Conservation (phyloP, 73 alveolate species). For the Paramecium primaurelia region DNA sequence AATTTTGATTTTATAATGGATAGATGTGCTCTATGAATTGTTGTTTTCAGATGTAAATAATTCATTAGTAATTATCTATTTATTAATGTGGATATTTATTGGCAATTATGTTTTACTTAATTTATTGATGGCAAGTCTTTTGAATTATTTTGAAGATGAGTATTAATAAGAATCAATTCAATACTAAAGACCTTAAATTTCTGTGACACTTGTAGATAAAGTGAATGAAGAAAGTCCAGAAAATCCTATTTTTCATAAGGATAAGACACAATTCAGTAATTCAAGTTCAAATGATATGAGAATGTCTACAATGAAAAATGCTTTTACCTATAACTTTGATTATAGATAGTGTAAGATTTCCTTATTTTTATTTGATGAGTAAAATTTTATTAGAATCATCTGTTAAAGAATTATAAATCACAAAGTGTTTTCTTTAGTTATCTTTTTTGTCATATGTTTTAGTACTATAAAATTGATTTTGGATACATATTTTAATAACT, state of each 20-base stretch:
- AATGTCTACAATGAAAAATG: neutral
- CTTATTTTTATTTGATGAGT: slow-evolving; percentile 75
- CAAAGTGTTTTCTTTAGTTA: slow-evolving; percentile 73
- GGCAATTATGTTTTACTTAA: slow-evolving; percentile 95
- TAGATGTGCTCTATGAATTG: slow-evolving; percentile 73
- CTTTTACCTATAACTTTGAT: slow-evolving; percentile 58
- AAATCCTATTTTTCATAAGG: neutral
- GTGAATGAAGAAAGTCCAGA: neutral
- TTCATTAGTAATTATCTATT: slow-evolving; percentile 68
- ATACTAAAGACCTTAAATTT: neutral
- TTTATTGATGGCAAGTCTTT: slow-evolving; percentile 90
- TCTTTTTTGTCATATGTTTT: slow-evolving; percentile 75
- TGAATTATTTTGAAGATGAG: slow-evolving; percentile 85
- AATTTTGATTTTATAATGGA: slow-evolving; percentile 69
- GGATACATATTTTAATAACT: slow-evolving; percentile 81
- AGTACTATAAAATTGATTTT: slow-evolving; percentile 82
- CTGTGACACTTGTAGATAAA: neutral
- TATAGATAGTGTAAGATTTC: slow-evolving; percentile 77
- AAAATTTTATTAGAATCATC: slow-evolving; percentile 74
- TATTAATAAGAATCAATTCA: neutral
- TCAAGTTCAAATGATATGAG: slow-evolving; percentile 10
- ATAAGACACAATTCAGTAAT: neutral
- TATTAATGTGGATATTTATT: slow-evolving; percentile 89
- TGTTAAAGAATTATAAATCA: slow-evolving; percentile 68
- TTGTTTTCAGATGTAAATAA: slow-evolving; percentile 58